Evolutionary conservation across 2,329 filamentous ascomycete genomes (phyloP), one percentile per base, ranked within the genome.

Genomic region (Pleoardoris graminearum): DNA sequence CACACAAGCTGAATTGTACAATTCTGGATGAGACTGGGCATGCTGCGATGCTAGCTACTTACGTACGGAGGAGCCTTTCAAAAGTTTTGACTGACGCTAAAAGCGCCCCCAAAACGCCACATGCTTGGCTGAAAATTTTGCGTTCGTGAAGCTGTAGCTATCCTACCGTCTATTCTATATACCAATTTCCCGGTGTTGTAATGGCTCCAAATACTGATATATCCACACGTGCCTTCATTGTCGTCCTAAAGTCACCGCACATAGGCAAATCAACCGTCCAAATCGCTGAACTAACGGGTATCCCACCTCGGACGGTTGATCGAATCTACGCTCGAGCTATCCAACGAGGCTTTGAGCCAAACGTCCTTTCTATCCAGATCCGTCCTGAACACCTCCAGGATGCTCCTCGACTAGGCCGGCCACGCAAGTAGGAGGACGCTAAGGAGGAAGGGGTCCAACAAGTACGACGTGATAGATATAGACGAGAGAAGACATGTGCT

Each of bases 401-500:
- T 38, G 33, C 42, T 21, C 27, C 30, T 38, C 43, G 35, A n/a
- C 41, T 51, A 43, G 27, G 54, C 8, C 14, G 48, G 6, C 51
- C 54, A 12, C 2, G 27, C 16, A 57, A 60, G 33, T 23, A 54
- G 25, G 48, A 37, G 19, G 19, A 39, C n/a, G n/a, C 23, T 14
- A 48, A 49, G 10, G 37, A 46, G 12, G 19, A 45, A 23, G 12
- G 36, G n/a, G 16, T 53, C 23, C n/a, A 44, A 27, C 3, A 32
- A 36, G 48, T 57, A 53, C 36, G 42, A 12, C 19, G 19, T 32
- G 36, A 60, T 41, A 25, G 52, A 19, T 54, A 47, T 52, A 37
- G 49, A 32, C n/a, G 48, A 32, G 54, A 59, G 44, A 57, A 57
- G 32, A 16, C 27, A 11, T 48, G 36, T 27, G 25, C 51, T 50